Evolutionary conservation across 2,329 filamentous ascomycete genomes (phyloP).

Genomic region (Stagonosporopsis tanaceti): DNA sequence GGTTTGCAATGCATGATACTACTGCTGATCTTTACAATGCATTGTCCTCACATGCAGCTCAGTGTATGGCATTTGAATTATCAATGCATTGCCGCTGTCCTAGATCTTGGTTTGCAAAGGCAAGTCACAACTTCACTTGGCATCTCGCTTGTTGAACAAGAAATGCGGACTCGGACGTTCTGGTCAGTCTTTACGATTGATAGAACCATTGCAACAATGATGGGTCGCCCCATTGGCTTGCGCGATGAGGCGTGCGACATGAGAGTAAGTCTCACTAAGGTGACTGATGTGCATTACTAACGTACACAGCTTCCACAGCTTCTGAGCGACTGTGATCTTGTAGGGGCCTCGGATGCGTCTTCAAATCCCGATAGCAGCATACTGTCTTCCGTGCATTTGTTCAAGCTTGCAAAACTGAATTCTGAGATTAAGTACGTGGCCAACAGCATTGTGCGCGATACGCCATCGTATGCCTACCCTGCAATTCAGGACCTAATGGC

Average conservation of each 20-base stretch:
- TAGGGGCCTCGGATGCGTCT: not conserved
- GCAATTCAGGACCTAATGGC: conserved; percentile 30
- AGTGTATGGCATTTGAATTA: conserved; percentile 66
- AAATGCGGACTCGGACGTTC: conserved; percentile 64
- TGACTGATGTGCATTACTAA: not conserved
- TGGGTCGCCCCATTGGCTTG: conserved; percentile 64
- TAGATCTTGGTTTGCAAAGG: conserved; percentile 63
- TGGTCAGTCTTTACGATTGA: conserved; percentile 64
- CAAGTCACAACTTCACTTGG: conserved; percentile 55
- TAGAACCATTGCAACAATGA: conserved; percentile 62
- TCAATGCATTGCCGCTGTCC: conserved; percentile 60
- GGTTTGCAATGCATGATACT: conserved; percentile 60
- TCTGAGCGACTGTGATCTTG: not conserved
- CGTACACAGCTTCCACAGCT: not conserved
- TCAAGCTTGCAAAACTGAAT: conserved; percentile 58
- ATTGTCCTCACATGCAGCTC: conserved; percentile 58
- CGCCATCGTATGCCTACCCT: conserved; percentile 58
- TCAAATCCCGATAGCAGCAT: conserved; percentile 2
- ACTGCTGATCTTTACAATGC: conserved; percentile 59
- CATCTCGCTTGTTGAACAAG: conserved; percentile 59
- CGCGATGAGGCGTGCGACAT: conserved; percentile 58
- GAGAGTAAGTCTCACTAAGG: not conserved
- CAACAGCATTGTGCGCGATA: conserved; percentile 60
- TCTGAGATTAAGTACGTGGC: conserved; percentile 67
- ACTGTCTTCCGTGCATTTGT: conserved; percentile 54